Evolutionary conservation across 805 yeast species (phyloP), one percentile per base, ranked within the genome.

Genomic region (Yarrowia porcina): DNA sequence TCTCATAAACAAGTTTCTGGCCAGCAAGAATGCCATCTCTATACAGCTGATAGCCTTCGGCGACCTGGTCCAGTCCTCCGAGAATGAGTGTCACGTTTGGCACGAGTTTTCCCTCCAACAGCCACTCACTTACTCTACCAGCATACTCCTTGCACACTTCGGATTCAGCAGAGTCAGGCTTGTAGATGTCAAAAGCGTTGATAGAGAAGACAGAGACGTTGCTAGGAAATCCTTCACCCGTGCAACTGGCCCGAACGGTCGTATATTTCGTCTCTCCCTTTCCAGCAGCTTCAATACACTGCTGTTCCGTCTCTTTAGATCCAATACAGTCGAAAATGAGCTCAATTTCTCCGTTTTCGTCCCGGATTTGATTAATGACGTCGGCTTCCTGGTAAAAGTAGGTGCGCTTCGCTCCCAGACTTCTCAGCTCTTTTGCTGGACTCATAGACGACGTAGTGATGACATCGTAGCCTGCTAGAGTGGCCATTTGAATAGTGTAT

Each of bases 321-420:
- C 60, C 60, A 13, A 52, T 28, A 15, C 39, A 32, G 27, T 52
- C 60, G 45, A 36, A 52, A 28, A 52, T 27, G 35, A 30, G 38
- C 60, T 52, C 45, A 13, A 52, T 36, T 25, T 38, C 60, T 33
- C 45, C 45, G 33, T 52, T 36, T 52, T 52, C 45, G 45, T 38
- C 45, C 18, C 17, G 25, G n/a, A 52, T 52, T 45, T 52, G 60
- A 13, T 7, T n/a, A 7, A 52, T 10, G 23, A 52, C 60, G 45
- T 52, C 60, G 18, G 21, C 13, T 3, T 52, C 60, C 45, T 52
- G 33, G 35, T 52, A 52, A 7, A 36, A 36, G 20, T 36, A 52
- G 27, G 45, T 38, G 17, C 45, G 12, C 11, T 35, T 33, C 3
- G 60, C 60, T 1, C 60, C 60, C 45, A 52, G 35, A 32, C 38